Evolutionary conservation across 345 rosid genomes (phyloP).

Genomic region (Dimocarpus longan): DNA sequence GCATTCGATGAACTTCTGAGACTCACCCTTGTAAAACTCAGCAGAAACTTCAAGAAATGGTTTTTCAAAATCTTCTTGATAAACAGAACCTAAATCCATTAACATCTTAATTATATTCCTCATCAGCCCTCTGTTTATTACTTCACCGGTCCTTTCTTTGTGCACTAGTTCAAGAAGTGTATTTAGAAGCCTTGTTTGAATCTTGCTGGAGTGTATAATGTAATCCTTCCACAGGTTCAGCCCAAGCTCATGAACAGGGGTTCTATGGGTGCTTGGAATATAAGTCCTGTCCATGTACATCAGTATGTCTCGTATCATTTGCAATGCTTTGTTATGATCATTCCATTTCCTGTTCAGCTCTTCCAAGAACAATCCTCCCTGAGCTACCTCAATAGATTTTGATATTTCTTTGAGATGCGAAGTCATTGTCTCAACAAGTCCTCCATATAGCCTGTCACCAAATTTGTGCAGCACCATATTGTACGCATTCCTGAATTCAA

Average conservation of each 20-base stretch:
- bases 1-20: constrained; percentile 87
- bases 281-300: constrained; percentile 99
- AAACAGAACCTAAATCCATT: constrained; percentile 92
- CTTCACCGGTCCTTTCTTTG: constrained; percentile 87
- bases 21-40: constrained; percentile 87
- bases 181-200: constrained; percentile 68
- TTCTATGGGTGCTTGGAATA: constrained; percentile 72
- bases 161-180: constrained; percentile 86
- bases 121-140: constrained; percentile 89
- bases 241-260: constrained; percentile 94
- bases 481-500: constrained; percentile 80
- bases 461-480: constrained; percentile 98
- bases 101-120: constrained; percentile 93
- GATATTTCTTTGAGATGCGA: constrained; percentile 81
- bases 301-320: constrained; percentile 96
- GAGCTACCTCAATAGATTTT: constrained; percentile 81
- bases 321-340: constrained; percentile 95
- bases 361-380: constrained; percentile 87
- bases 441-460: constrained; percentile 85
- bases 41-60: constrained; percentile 89
- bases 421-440: constrained; percentile 87
- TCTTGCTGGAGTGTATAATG: constrained; percentile 70
- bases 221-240: constrained; percentile 91
- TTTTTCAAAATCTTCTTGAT: constrained; percentile 94
- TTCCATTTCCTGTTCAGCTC: constrained; percentile 97